Base-by-base conservation (phyloP, 805 yeast species). In the Nakazawaea populi region DNA sequence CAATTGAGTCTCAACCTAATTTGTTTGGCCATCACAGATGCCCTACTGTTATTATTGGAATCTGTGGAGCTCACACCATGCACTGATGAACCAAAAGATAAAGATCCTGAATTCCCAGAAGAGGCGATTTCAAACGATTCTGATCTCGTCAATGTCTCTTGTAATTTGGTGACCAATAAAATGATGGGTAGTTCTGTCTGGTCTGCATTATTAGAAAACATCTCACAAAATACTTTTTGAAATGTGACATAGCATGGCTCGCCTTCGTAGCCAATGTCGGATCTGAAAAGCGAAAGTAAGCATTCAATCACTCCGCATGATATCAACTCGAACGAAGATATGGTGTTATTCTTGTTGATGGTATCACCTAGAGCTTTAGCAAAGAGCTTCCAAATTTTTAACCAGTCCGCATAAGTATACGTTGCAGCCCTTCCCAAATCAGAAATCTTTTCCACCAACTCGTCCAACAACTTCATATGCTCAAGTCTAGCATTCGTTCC, bases 261-360 rank as follows among this genome's bases (percentile, higher is more conserved):
- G 24, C 62, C 66, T 30, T 62, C 56, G 4, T 58, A 52, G 42
- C 64, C 50, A 14, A 54, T 46, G 28, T 61, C 59, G 42, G 66
- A 52, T 30, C 58, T 55, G 44, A 81, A 76, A 2, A 73, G 49
- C 1, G 51, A 28, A 4, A 70, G 57, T 31, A 85, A 61, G 0
- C 71, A 58, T 5, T 71, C 70, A 6, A 85, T 72, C 6, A 87
- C 63, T 0, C 90, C 90, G 1, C 90, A 85, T 2, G 85, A 75
- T 5, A 83, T 73, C 35, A 90, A 69, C 61, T 89, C 96, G 67
- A 82, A 88, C 52, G 91, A 83, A 0, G 96, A 87, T 5, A 86
- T 68, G 2, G 55, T 45, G 4, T 53, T 53, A 3, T 42, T 32
- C 28, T 41, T 48, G 1, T 52, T 43, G 4, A 35, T 49, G 1